These are phyloP conservation scores for Plasmodium coatneyi DNA, from an alignment of 169 alveolate genomes.

Conservation along the genomic window DNA sequence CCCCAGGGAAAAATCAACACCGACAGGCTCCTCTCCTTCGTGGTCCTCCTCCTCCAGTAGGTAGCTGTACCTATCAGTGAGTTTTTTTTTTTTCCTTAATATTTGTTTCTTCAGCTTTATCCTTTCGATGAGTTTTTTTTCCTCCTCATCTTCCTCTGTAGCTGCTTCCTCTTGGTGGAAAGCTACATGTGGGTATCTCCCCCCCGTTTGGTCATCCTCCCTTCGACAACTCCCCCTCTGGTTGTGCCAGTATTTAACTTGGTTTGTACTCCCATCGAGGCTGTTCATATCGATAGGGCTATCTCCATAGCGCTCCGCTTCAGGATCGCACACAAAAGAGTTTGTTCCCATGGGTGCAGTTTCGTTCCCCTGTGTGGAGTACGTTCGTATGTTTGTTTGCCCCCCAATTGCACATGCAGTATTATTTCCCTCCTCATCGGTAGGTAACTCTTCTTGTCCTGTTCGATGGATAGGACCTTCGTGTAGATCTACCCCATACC, in stretches of 20 bases:
- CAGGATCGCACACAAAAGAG: too few relatives aligned
- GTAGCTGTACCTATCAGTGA: background rate
- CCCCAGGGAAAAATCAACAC: background rate
- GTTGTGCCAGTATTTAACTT: background rate
- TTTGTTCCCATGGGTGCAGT: background rate
- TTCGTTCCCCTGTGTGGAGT: background rate
- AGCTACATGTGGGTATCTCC: background rate
- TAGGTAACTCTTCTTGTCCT: background rate
- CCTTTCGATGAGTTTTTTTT: slow-evolving; percentile 57
- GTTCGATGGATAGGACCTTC: background rate
- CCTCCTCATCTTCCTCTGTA: slow-evolving; percentile 30
- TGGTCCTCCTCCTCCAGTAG: background rate
- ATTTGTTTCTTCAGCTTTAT: slow-evolving; percentile 68
- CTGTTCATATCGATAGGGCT: background rate
- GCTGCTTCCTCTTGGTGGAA: background rate
- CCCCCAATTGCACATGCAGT: background rate
- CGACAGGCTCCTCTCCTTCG: background rate
- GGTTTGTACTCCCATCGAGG: background rate
- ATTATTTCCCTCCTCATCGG: background rate
- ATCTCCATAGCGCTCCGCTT: background rate
- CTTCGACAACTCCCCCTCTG: background rate
- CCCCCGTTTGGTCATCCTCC: background rate
- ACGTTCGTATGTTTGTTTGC: background rate
- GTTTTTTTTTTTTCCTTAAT: slow-evolving; percentile 41
- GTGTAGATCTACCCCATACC: background rate